Evolutionary conservation across 106 monocot genomes (phyloP), one percentile per base, ranked within the genome.

Genomic region (Hemerocallis citrina): DNA sequence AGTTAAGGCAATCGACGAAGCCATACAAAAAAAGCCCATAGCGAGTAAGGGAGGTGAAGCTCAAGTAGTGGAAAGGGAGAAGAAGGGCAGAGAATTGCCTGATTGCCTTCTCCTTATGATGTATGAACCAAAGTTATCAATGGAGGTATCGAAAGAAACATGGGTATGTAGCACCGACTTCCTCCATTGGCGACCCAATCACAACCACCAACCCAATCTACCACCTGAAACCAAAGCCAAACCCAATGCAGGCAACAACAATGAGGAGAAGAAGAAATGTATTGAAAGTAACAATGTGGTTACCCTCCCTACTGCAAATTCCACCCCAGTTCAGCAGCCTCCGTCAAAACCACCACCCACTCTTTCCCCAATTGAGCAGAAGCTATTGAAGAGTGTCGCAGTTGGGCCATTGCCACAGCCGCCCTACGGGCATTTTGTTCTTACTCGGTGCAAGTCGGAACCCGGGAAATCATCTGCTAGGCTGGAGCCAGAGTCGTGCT

Each of bases 101-200:
- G 95, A 96, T 39, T 96, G 95, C 66, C 76, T 96, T 10, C 66
- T 96, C 17, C 48, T 91, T 66, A 96, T 96, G 95, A 91, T 96
- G 95, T 96, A 87, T 32, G 95, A 96, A 51, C 95, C 95, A 0
- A 96, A 96, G 65, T 59, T 96, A 7, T 96, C 95, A 6, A 96
- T 96, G 95, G 95, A 96, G 74, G 95, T 96, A 2, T 96, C 95
- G 5, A 86, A 81, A 65, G 95, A 96, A 72, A 96, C 95, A 0
- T 96, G 95, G 95, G 90, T 96, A 20, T 87, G 84, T 66, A 81
- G 73, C 52, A 83, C 81, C 20, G 95, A 96, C 64, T 96, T 91
- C 52, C 32, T 85, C 61, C 71, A 63, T 7, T 83, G 83, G 83
- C 84, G 76, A 12, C 66, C 76, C 3, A 67, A 78, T 58, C 55